Evolutionary conservation across 768 basidiomycete species (phyloP), one percentile per base, ranked within the genome.

Genomic region (Phlebiopsis flavidoalba): DNA sequence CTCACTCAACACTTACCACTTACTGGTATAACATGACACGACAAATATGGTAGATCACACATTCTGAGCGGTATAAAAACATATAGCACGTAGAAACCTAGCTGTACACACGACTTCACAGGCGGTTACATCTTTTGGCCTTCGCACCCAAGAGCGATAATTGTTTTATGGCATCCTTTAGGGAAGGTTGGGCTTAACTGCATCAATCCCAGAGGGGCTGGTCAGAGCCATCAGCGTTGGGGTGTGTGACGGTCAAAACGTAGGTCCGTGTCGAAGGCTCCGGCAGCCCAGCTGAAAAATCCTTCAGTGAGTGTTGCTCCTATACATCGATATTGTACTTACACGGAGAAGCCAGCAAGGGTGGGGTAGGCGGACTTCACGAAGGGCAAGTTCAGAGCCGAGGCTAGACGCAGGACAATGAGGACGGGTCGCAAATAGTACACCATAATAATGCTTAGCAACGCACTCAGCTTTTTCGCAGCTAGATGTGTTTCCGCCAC

Each of bases 211-310:
- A 80, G 33, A 80, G 64, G 19, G 76, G 77, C 66, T 80, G 79
- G 65, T 81, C 80, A 36, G 75, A 71, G 51, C 80, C 79, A 64
- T 81, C 72, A 21, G 75, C 61, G 69, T 75, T 76, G 21, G 83
- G 83, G 26, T n/a, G n/a, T 10, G 78, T 79, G 51, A 81, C 70
- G 24, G 77, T 75, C 51, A 83, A 74, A n/a, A 73, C 72, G 67
- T 84, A 84, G 53, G 72, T 75, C n/a, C 1, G 79, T 76, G 60
- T 77, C 77, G 69, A 83, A 85, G 2, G 77, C 72, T 48, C 82
- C 82, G 43, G 78, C 83, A 60, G 79, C 73, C 83, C 82, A 83
- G 37, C 63, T 64, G 19, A 11, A 15, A 17, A 15, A 37, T 14
- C n/a, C 24, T 31, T 31, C 22, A 56, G 36, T 17, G 31, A 43